These are phyloP conservation scores for Leishmania arabica DNA, from an alignment of 208 protist species.

Conservation along the genomic window DNA sequence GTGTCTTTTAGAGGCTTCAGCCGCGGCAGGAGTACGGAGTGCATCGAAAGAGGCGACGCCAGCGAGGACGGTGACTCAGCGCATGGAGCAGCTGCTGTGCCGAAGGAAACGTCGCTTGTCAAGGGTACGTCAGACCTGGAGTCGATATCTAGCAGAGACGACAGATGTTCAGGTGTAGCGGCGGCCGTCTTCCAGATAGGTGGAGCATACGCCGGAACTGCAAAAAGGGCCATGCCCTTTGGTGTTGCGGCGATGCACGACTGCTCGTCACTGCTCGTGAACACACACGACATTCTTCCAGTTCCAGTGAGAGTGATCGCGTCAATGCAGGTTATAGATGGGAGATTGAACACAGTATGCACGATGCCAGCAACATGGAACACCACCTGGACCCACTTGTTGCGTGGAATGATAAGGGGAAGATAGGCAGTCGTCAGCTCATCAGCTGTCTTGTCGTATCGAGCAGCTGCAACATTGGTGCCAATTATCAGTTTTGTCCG, in stretches of 20 bases:
- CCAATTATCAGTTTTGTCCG: constrained; percentile 73
- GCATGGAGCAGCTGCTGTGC: not conserved
- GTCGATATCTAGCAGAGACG: constrained; percentile 6
- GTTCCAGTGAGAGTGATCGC: constrained; percentile 60
- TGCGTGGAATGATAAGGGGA: constrained; percentile 76
- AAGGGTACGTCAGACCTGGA: not conserved
- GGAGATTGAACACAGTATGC: constrained; percentile 56
- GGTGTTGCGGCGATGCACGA: constrained; percentile 70
- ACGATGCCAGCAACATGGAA: constrained; percentile 81
- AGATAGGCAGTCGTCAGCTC: constrained; percentile 52
- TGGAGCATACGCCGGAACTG: constrained; percentile 79
- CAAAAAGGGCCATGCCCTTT: constrained; percentile 70
- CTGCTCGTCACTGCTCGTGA: constrained; percentile 66
- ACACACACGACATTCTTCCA: constrained; percentile 45
- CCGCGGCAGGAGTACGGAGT: not conserved
- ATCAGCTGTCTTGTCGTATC: constrained; percentile 32
- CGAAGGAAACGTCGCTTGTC: not conserved
- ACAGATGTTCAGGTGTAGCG: not conserved
- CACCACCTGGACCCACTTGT: constrained; percentile 86
- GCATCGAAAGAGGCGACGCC: not conserved
- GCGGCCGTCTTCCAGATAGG: constrained; percentile 69
- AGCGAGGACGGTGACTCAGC: constrained; percentile 3
- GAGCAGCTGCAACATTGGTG: constrained; percentile 57
- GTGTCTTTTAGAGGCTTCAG: constrained; percentile 5
- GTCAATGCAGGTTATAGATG: constrained; percentile 68